These are phyloP conservation scores for Pyrenophora teres DNA, from an alignment of 2,329 filamentous ascomycete genomes.

Conservation along the genomic window DNA sequence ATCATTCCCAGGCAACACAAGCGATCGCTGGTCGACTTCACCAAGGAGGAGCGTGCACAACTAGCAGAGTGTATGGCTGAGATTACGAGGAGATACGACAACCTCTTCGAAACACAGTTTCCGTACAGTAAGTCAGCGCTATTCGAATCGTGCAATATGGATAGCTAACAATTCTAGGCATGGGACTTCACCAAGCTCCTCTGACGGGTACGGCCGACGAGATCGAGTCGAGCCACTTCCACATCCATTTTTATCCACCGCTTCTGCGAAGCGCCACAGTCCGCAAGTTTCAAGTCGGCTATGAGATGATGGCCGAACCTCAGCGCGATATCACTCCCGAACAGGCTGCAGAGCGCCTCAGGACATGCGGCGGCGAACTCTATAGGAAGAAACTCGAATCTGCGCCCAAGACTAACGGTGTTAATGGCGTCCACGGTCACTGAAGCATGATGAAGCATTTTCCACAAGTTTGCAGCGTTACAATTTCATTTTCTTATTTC, in stretches of 20 bases:
- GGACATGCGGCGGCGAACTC: slow-evolving; percentile 76
- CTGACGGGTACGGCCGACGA: slow-evolving; percentile 81
- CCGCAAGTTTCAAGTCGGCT: slow-evolving; percentile 94
- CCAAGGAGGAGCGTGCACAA: slow-evolving; percentile 68
- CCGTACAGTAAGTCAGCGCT: slow-evolving; percentile 74
- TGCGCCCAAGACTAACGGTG: slow-evolving; percentile 19
- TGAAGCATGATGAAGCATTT: no score
- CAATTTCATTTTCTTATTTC: no score
- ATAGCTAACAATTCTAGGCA: slow-evolving; percentile 58
- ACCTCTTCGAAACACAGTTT: slow-evolving; percentile 94
- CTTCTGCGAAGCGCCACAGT: slow-evolving; percentile 90
- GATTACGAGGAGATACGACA: slow-evolving; percentile 90
- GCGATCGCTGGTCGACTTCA: slow-evolving; percentile 81
- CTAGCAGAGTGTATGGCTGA: slow-evolving; percentile 87
- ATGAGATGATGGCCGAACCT: slow-evolving; percentile 96
- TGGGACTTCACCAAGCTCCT: slow-evolving; percentile 94
- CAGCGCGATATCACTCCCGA: slow-evolving; percentile 97
- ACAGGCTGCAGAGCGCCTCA: slow-evolving; percentile 80
- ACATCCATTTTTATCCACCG: slow-evolving; percentile 97
- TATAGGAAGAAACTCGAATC: slow-evolving; percentile 68
- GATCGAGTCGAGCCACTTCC: slow-evolving; percentile 84
- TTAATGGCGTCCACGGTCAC: slow-evolving; percentile 14
- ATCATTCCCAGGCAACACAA: slow-evolving; percentile 84
- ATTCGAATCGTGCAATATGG: background rate
- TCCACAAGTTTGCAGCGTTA: no score